Conservation (phyloP, 257 asterid genomes). For the Nyctanthes arbortristis region DNA sequence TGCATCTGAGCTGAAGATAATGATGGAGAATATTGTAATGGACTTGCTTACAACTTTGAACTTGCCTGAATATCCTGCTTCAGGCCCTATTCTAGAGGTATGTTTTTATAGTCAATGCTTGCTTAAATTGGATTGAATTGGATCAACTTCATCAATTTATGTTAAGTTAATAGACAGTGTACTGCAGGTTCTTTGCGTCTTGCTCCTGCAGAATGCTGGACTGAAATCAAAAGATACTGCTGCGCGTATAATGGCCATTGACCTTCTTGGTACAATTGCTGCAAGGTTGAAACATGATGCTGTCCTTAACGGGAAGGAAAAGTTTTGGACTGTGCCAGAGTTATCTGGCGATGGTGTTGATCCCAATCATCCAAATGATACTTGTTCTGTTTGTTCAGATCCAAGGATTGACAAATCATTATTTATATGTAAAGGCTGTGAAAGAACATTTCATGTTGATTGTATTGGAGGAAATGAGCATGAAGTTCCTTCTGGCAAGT, state of each 20-base stretch:
- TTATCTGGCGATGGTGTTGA: conserved; percentile 47
- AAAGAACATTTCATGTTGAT: conserved; percentile 75
- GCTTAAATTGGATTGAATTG: too few relatives aligned
- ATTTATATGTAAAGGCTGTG: conserved; percentile 75
- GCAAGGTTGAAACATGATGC: conserved; percentile 96
- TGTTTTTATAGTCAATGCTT: conserved; percentile 19
- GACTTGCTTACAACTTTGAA: conserved; percentile 89
- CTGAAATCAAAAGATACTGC: conserved; percentile 82
- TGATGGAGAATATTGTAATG: conserved; percentile 92
- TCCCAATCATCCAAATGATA: conserved; percentile 38
- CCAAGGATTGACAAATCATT: conserved; percentile 50
- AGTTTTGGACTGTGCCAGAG: conserved; percentile 80
- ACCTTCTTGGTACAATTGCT: conserved; percentile 96
- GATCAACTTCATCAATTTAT: conserved; percentile 15
- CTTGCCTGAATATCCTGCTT: conserved; percentile 96
- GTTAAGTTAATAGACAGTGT: conserved; percentile 37
- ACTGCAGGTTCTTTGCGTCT: conserved; percentile 91
- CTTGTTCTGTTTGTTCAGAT: conserved; percentile 80
- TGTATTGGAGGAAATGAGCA: conserved; percentile 76
- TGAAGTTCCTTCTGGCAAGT: conserved; percentile 53
- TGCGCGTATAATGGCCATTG: conserved; percentile 97
- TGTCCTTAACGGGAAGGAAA: conserved; percentile 63
- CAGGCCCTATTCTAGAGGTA: conserved; percentile 95
- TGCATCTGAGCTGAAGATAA: conserved; percentile 79
- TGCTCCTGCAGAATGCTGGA: conserved; percentile 97